Evolutionary conservation across 768 basidiomycete species (phyloP), one percentile per base, ranked within the genome.

Genomic region (Tulasnella sp.): DNA sequence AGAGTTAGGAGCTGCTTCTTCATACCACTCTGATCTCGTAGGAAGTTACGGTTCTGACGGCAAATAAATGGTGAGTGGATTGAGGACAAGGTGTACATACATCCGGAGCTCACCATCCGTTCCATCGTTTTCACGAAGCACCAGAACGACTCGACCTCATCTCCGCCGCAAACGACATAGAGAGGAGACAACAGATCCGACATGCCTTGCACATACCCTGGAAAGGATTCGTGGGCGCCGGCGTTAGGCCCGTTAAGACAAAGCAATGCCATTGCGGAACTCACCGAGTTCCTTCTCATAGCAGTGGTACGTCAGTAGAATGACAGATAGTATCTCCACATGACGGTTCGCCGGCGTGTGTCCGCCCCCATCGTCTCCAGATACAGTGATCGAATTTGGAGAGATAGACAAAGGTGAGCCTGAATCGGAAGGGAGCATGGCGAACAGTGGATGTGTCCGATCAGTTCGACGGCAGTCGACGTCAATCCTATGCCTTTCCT

Each of bases 171-270:
- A 15, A 92, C 88, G 24, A 98, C 84, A 67, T 97, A 98, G 4
- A 98, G 72, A 11, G 96, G 96, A 2, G 90, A 85, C 65, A 89
- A 88, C 12, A 99, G 79, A 71, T 99, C 96, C 2, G 89, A 92
- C 96, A 98, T 98, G 30, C 96, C 96, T 71, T 98, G 96, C 3
- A 98, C 96, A 69, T 98, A 97, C 27, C 93, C 92, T 85, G 62
- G 59, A 56, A 24, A 59, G 19, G 53, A 48, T 15, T 2, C 2
- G 19, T 45, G 3, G 46, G 24, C 24, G 9, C 15, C 34, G 15
- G 34, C 34, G 34, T 38, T 15, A 38, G 34, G 15, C 34, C 7
- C 5, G 34, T 38, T 5, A 7, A 15, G 15, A 38, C 34, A 7
- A 7, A n/a, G 5, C n/a, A 60, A 21, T 38, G 12, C 25, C 12